These are phyloP conservation scores for Globisporangium perplexum DNA, from an alignment of 352 stramenopile genomes.

Conservation along the genomic window DNA sequence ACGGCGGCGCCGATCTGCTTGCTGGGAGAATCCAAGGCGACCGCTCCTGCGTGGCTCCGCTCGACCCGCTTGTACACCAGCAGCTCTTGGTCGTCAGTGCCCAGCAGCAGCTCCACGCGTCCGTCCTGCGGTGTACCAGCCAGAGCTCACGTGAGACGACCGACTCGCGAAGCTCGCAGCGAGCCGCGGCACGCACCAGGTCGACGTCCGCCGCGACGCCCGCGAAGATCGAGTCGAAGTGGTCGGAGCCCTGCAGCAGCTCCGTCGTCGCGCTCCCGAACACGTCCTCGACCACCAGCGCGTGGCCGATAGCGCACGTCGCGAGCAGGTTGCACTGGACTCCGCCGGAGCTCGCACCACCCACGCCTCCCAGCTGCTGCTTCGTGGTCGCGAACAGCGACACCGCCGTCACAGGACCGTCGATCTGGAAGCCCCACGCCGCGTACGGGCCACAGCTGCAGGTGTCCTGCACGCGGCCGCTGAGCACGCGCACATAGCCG, in stretches of 20 bases:
- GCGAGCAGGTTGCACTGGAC: constrained; percentile 48
- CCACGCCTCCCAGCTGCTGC: not conserved
- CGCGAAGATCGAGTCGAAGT: constrained; percentile 63
- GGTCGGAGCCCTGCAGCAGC: constrained; percentile 35
- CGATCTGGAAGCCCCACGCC: constrained; percentile 43
- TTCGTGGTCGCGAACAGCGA: constrained; percentile 31
- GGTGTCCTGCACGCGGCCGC: constrained; percentile 22
- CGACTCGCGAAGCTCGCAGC: too few relatives aligned
- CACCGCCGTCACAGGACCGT: constrained; percentile 55
- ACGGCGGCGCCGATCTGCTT: too few relatives aligned
- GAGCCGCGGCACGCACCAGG: constrained; percentile 26
- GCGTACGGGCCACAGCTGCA: constrained; percentile 41
- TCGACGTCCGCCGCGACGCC: constrained; percentile 49
- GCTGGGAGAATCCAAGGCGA: not conserved
- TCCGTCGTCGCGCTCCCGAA: constrained; percentile 20
- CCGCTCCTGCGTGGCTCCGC: too few relatives aligned
- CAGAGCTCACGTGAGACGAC: not conserved
- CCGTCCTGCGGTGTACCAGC: constrained; percentile 33
- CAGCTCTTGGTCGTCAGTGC: constrained; percentile 50
- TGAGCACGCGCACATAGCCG: constrained; percentile 49
- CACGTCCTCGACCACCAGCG: constrained; percentile 47
- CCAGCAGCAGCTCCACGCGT: constrained; percentile 46
- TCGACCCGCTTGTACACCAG: constrained; percentile 68
- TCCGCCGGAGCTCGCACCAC: not conserved
- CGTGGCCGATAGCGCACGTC: constrained; percentile 57